A percentile compares a stretch with the other conserved stretches of the same genome.
phyloP scores from a whole-genome alignment of 2,329 filamentous ascomycete genomes.

The Cladophialophora immunda region DNA sequence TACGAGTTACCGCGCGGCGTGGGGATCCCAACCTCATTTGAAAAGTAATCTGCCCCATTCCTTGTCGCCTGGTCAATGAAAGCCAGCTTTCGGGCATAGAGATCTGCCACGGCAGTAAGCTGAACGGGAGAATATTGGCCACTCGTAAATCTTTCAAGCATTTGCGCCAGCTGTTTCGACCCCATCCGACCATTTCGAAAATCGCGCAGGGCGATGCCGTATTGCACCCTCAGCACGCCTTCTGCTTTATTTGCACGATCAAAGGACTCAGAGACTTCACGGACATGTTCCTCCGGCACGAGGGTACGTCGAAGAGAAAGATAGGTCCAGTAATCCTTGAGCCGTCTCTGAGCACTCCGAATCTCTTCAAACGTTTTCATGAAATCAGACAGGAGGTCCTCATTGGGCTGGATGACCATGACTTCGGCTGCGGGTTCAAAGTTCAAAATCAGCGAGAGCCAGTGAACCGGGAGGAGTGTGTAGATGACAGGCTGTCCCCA shows the following conservation, averaged over 20 bases:
- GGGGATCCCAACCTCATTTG: constrained; percentile 30
- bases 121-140: constrained; percentile 29
- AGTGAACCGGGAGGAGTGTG: constrained; percentile 41
- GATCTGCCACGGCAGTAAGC: constrained; percentile 23
- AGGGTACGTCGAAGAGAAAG: constrained; percentile 30
- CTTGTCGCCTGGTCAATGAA: constrained; percentile 38
- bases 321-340: constrained; percentile 37
- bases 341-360: constrained; percentile 22
- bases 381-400: constrained; percentile 35
- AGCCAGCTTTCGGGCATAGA: constrained; percentile 36
- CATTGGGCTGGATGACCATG: constrained; percentile 14
- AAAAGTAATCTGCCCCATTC: constrained; percentile 42
- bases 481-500: constrained; percentile 42
- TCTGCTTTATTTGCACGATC: constrained; percentile 21
- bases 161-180: constrained; percentile 27
- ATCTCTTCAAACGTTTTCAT: constrained; percentile 39
- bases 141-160: constrained; percentile 26
- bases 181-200: constrained; percentile 34
- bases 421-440: constrained; percentile 24
- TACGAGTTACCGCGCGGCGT: constrained; percentile 32
- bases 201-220: constrained; percentile 28
- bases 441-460: constrained; percentile 34
- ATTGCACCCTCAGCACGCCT: constrained; percentile 28
- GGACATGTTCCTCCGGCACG: constrained; percentile 35
- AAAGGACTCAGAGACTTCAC: constrained; percentile 27